Base-by-base conservation (phyloP, 2,329 filamentous ascomycete species). In the Alternaria novae-zelandiae region DNA sequence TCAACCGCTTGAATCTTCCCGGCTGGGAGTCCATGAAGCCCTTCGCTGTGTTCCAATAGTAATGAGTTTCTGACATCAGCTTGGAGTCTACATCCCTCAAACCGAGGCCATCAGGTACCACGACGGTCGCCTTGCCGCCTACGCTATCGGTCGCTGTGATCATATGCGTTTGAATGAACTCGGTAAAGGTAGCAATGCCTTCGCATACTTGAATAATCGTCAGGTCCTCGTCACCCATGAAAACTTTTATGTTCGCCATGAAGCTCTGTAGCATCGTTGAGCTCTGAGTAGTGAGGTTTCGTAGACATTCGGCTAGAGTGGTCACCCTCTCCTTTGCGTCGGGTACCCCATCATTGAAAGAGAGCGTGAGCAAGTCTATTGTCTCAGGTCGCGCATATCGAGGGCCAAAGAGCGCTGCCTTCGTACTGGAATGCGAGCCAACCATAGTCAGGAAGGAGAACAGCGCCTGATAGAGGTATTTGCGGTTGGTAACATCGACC, bases 1-100 rank as follows among this genome's bases (percentile, higher is more conserved):
- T 67, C 10, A 78, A 57, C 7, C 81, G 76, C 66, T 82, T 84
- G 81, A 86, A 86, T 4, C 85, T 82, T 32, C 82, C 82, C 4
- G 66, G 70, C 2, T 54, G 67, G 4, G 75, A 64, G 2, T 58
- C 43, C 5, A 13, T 11, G 3, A 74, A 15, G 2, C 59, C 46
- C 5, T 54, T 43, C 5, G 73, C 73, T 12, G 47, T 9, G 2
- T 23, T 7, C 2, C 56, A 49, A 58, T 65, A 73, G 54, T 76
- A 41, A 64, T 82, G 57, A 44, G 54, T 25, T 20, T 54, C 41
- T 4, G 82, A 56, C 5, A 86, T 76, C 2, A 65, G 54, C 5
- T 81, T 72, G 65, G 85, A 83, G 0, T 74, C 65, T 6, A 79
- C 65, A 28, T 78, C 74, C 4, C 62, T 64, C 21, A 85, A 63